Percentiles rank a stretch among this genome's conserved stretches.
phyloP scores from a whole-genome alignment of 169 alveolate genomes.

The Cryptosporidium felis region DNA sequence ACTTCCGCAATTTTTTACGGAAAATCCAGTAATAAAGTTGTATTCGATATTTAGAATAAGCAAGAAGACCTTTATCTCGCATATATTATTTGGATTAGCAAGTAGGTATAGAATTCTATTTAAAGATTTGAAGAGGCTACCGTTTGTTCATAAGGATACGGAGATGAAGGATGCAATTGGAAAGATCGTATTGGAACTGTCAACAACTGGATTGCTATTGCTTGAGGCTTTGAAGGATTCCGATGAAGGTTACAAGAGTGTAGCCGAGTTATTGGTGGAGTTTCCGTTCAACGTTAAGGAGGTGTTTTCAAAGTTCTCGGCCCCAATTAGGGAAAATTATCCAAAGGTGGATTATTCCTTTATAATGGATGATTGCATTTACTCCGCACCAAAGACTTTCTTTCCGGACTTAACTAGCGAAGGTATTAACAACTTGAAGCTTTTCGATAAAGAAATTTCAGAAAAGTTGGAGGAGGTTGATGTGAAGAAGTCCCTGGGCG shows the following conservation, averaged over 20 bases:
- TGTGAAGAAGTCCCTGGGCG: constrained; percentile 1
- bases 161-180: neutral
- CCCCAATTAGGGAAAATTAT: neutral
- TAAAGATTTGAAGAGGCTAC: constrained; percentile 17
- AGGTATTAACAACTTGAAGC: neutral
- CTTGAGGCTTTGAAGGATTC: neutral
- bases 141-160: constrained; percentile 7
- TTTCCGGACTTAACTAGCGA: constrained; percentile 20
- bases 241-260: constrained; percentile 11
- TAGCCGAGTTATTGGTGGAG: constrained; percentile 1
- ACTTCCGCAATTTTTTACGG: constrained; percentile 52
- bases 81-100: constrained; percentile 53
- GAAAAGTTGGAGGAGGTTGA: neutral
- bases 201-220: neutral
- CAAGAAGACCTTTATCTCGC: constrained; percentile 8
- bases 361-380: neutral
- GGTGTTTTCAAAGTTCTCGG: constrained; percentile 24
- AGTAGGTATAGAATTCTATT: constrained; percentile 17
- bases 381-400: constrained; percentile 28
- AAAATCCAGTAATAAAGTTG: constrained; percentile 29
- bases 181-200: neutral
- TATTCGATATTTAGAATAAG: constrained; percentile 8
- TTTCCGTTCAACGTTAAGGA: constrained; percentile 43
- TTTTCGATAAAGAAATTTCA: constrained; percentile 1
- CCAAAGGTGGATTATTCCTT: constrained; percentile 47